Conservation (phyloP, 345 rosid species). For the Noccaea bulbosa region DNA sequence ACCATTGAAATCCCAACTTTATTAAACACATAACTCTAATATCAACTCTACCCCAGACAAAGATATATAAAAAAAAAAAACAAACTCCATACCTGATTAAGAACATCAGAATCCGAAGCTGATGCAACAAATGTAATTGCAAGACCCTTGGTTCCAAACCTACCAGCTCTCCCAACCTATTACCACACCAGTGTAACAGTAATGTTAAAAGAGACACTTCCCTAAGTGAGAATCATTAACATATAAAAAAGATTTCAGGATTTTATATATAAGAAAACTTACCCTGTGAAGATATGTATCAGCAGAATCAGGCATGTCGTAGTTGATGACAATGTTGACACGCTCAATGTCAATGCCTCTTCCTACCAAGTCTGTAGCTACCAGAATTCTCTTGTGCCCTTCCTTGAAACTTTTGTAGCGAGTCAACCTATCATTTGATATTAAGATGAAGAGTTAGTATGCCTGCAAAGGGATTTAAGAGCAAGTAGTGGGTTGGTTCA, state of each 20-base stretch:
- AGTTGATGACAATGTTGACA: constrained; percentile 96
- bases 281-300: constrained; percentile 99
- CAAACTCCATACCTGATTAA: constrained; percentile 72
- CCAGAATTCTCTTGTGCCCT: constrained; percentile 97
- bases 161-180: constrained; percentile 98
- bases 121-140: constrained; percentile 97
- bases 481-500: neutral
- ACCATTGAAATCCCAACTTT: neutral
- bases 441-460: neutral
- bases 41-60: neutral
- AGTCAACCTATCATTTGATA: constrained; percentile 62
- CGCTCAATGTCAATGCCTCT: constrained; percentile 98
- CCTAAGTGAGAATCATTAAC: neutral
- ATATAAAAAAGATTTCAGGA: neutral
- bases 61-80: neutral
- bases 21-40: neutral
- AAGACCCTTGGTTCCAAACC: constrained; percentile 98
- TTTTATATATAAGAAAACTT: neutral
- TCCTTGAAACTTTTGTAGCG: constrained; percentile 98
- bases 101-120: constrained; percentile 85
- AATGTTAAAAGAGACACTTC: neutral
- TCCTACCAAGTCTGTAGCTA: constrained; percentile 95
- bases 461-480: neutral
- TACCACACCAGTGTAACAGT: neutral
- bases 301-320: constrained; percentile 99